Percentiles rank a stretch among this genome's conserved stretches.
These are phyloP conservation scores for Candida verbasci DNA, from an alignment of 805 yeast species.

Conservation along the genomic window DNA sequence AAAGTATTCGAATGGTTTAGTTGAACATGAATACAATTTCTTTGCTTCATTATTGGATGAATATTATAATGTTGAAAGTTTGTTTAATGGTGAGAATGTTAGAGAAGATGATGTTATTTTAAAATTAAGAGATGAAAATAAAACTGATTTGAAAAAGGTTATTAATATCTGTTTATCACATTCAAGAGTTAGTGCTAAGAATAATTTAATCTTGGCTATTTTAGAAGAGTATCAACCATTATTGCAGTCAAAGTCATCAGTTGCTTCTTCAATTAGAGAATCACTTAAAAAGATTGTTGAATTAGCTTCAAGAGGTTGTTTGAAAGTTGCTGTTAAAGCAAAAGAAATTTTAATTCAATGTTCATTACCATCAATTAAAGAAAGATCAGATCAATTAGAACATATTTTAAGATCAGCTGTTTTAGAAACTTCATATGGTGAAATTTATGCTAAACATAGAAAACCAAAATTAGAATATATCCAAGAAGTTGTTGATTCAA, in stretches of 20 bases:
- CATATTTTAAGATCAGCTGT: constrained; percentile 91
- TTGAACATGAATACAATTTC: constrained; percentile 76
- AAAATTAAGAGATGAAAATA: constrained; percentile 81
- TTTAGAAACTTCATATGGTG: constrained; percentile 86
- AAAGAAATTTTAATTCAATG: constrained; percentile 96
- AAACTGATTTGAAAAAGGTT: constrained; percentile 69
- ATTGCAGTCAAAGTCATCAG: constrained; percentile 65
- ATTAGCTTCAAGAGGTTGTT: constrained; percentile 83
- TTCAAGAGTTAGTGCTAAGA: constrained; percentile 89
- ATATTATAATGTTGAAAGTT: constrained; percentile 72
- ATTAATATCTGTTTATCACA: constrained; percentile 78
- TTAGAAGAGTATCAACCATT: constrained; percentile 77
- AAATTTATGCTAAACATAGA: constrained; percentile 66
- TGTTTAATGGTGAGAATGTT: constrained; percentile 70
- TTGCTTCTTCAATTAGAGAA: constrained; percentile 63
- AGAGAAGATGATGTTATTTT: constrained; percentile 89
- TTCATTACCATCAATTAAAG: constrained; percentile 92
- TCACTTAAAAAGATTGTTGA: constrained; percentile 78
- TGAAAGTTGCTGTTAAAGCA: constrained; percentile 92
- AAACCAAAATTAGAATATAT: constrained; percentile 77
- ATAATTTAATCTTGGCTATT: constrained; percentile 82
- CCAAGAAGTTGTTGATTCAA: constrained; percentile 92
- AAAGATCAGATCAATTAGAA: constrained; percentile 95
- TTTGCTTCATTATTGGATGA: constrained; percentile 66
- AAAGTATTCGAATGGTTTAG: constrained; percentile 69